Base-by-base conservation (phyloP, 805 yeast genomes). In the Wickerhamiella bombiphila region DNA sequence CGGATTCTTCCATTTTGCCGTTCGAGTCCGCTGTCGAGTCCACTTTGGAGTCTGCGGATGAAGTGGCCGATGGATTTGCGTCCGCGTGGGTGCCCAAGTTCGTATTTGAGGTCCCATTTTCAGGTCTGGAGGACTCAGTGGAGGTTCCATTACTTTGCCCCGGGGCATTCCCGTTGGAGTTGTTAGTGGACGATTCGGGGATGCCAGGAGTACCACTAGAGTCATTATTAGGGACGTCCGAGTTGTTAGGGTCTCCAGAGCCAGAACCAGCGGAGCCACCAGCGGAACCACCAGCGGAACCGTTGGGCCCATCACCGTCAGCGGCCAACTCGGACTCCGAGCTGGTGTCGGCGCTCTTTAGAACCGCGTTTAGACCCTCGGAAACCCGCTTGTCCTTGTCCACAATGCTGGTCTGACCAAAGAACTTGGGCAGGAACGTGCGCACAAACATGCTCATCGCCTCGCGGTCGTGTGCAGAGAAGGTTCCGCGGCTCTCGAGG, bases 401-500 rank as follows among this genome's bases (percentile, higher is more conserved):
- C 21, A 30, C 43, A n/a, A 42, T 32, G 9, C 40, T 45, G 15
- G 37, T 40, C 3, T 41, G 34, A 70, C 54, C 72, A 55, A 85
- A 88, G 55, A 86, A 82, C 36, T 78, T 58, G 2, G 78, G 68
- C 24, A 83, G 50, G 48, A 88, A 85, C 8, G 74, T 69, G 51
- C 69, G 70, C 59, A 83, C 62, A 50, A 83, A 80, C 28, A 71
- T 74, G 41, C 69, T 72, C 53, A 86, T 65, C 49, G 77, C 73
- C 38, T 80, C 93, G 42, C 83, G 74, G 56, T 88, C 97, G 44
- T 72, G 69, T 17, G 71, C 70, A 1, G 95, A 82, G 56, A 81
- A 83, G 18, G 77, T 70, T 7, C 85, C 76, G 16, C 75, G 70
- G 47, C 74, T 72, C 47, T 67, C 68, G 45, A 88, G 65, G 54